A percentile compares a stretch with the other conserved stretches of the same genome.
phyloP scores from a whole-genome alignment of 352 stramenopile species.

The Globisporangium irregulare region DNA sequence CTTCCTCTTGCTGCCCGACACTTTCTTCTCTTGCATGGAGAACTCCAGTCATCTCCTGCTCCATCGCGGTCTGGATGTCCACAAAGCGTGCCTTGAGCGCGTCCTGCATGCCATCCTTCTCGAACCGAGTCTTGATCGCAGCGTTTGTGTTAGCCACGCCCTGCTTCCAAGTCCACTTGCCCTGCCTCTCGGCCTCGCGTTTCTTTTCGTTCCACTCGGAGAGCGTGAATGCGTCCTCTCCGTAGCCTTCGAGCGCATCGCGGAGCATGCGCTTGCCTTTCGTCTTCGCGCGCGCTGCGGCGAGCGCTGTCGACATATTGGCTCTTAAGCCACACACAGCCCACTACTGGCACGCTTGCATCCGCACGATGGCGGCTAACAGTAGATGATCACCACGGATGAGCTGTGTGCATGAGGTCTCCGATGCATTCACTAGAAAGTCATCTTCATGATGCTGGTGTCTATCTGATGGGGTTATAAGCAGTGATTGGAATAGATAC shows the following conservation, averaged over 20 bases:
- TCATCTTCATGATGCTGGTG: neutral
- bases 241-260: constrained; percentile 51
- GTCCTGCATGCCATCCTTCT: constrained; percentile 25
- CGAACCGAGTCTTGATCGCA: constrained; percentile 38
- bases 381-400: neutral
- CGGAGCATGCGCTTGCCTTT: constrained; percentile 64
- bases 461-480: neutral
- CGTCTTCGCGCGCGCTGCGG: constrained; percentile 61
- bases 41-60: constrained; percentile 27
- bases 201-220: constrained; percentile 57
- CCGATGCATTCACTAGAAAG: neutral
- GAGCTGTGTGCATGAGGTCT: neutral
- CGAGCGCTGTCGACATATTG: constrained; percentile 61
- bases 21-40: neutral
- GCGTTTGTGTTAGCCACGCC: constrained; percentile 28
- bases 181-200: constrained; percentile 27
- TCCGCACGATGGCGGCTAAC: neutral
- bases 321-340: neutral
- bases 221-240: constrained; percentile 44
- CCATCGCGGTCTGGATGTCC: constrained; percentile 33
- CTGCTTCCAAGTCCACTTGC: constrained; percentile 50
- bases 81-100: constrained; percentile 34
- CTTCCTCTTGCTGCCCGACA: neutral
- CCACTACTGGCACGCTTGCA: neutral
- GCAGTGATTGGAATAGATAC: neutral